These are phyloP conservation scores for Podaxis sp. DNA, from an alignment of 768 basidiomycete species.

Conservation along the genomic window DNA sequence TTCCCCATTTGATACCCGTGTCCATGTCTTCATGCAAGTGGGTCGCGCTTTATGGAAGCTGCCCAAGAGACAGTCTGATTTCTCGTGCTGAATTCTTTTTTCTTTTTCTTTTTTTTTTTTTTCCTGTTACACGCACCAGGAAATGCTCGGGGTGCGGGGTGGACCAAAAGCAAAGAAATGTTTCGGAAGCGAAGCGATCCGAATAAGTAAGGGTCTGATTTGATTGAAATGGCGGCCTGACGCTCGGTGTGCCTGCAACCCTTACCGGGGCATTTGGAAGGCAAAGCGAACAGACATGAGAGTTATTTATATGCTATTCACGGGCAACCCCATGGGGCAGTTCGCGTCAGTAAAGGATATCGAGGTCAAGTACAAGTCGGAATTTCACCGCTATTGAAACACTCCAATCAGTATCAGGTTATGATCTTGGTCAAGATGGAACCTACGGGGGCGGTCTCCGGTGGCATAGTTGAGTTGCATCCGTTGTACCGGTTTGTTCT, in stretches of 20 bases:
- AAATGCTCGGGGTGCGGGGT: slow-evolving; percentile 33
- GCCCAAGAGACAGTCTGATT: not conserved
- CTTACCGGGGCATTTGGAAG: not conserved
- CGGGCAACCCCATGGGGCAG: slow-evolving; percentile 69
- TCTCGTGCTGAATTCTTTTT: not conserved
- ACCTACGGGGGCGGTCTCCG: slow-evolving; percentile 61
- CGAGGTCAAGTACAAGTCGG: slow-evolving; percentile 62
- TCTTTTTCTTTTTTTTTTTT: not conserved
- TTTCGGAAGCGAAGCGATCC: too few species aligned
- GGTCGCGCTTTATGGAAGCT: slow-evolving; percentile 32
- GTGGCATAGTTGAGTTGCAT: slow-evolving; percentile 52
- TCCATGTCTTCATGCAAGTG: slow-evolving; percentile 33
- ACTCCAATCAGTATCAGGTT: not conserved
- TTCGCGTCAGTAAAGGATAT: slow-evolving; percentile 58
- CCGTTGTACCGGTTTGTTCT: slow-evolving; percentile 77
- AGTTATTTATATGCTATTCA: slow-evolving; percentile 43
- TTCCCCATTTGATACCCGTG: slow-evolving; percentile 6
- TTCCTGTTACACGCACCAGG: slow-evolving; percentile 12
- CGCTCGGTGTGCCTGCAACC: too few species aligned
- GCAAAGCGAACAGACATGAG: not conserved
- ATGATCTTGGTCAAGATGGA: not conserved
- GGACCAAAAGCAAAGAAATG: too few species aligned
- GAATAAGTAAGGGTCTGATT: too few species aligned
- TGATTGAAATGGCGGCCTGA: too few species aligned
- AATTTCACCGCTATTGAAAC: slow-evolving; percentile 52